Evolutionary conservation across 495 filamentous ascomycete genomes (phyloP), one percentile per base, ranked within the genome.

Genomic region (Letharia lupina): DNA sequence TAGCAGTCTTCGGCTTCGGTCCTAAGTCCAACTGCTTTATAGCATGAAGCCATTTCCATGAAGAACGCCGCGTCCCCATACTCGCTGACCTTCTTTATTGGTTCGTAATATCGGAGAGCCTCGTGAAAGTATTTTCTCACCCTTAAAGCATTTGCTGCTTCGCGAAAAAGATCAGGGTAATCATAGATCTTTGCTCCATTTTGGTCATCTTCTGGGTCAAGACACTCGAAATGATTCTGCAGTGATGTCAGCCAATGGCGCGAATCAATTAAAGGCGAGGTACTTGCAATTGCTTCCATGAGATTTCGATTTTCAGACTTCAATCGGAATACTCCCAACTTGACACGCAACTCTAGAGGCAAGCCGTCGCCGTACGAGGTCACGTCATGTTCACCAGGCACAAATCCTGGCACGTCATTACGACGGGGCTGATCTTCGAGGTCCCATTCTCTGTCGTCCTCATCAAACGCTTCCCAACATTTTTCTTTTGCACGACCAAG

Each of bases 391-490:
- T 74, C 71, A 28, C 76, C 79, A 23, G 80, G 79, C n/a, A 78
- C 70, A 70, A 85, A 89, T 9, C 82, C 82, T 35, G 81, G 76
- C 18, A 83, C 77, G 41, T 85, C 80, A 45, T 78, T 78, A 48
- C 85, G 78, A 48, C 92, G 83, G 41, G 90, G 86, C 4, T 81
- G 79, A 76, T 93, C 84, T 39, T 86, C 82, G 5, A 82, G 69
- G 71, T 98, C 94, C 89, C 91, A 98, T 78, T 98, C 94, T 65
- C 92, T 83, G 75, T 98, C 94, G 72, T 98, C 91, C 10, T 84
- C 80, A 11, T 81, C 73, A 68, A 84, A 82, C n/a, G 81, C 72
- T 63, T 96, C 89, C 94, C 94, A 98, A 70, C 85, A 91, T 16
- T 63, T 72, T 71, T 98, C 95, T 20, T 81, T 78, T 42, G 80